Percentiles rank a stretch among this genome's conserved stretches.
Conservation (phyloP, 2,329 filamentous ascomycete genomes). For the Tolypocladium cylindrosporum region DNA sequence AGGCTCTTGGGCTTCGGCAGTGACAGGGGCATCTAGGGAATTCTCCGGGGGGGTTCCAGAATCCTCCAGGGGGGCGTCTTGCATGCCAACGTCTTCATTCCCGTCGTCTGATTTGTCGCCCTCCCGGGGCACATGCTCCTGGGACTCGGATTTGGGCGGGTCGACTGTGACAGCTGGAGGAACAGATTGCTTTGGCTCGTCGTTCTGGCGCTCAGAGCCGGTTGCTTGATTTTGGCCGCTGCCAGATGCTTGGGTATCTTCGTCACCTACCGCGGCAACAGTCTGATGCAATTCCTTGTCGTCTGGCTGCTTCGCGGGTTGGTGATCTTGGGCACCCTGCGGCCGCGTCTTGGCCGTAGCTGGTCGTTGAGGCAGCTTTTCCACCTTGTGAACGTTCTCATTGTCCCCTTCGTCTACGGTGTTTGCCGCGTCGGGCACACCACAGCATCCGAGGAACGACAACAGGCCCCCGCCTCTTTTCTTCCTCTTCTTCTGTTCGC, state of each 20-base stretch:
- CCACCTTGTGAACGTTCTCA: constrained; percentile 47
- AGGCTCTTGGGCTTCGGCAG: constrained; percentile 26
- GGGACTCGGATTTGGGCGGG: constrained; percentile 23
- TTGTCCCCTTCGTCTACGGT: constrained; percentile 39
- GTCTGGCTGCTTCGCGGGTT: constrained; percentile 26
- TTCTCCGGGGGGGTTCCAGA: constrained; percentile 39
- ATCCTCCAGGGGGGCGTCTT: constrained; percentile 46
- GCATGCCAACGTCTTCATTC: constrained; percentile 59
- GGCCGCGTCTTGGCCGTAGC: constrained; percentile 44
- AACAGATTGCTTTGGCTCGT: constrained; percentile 36
- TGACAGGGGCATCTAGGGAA: constrained; percentile 33
- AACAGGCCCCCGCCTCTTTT: constrained; percentile 45
- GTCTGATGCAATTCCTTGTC: constrained; percentile 38
- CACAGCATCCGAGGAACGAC: constrained; percentile 57
- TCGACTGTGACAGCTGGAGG: constrained; percentile 30
- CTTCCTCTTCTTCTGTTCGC: constrained; percentile 43
- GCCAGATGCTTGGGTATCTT: constrained; percentile 33
- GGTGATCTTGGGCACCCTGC: constrained; percentile 41
- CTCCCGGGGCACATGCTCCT: constrained; percentile 14
- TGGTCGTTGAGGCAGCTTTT: constrained; percentile 45
- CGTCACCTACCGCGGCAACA: constrained; percentile 22
- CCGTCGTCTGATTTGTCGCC: constrained; percentile 30
- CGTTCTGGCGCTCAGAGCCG: constrained; percentile 28
- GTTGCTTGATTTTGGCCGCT: constrained; percentile 37
- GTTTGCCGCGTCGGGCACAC: constrained; percentile 49